phyloP scores from a whole-genome alignment of 345 rosid species.

The rapeseed (Brassica napus) region DNA sequence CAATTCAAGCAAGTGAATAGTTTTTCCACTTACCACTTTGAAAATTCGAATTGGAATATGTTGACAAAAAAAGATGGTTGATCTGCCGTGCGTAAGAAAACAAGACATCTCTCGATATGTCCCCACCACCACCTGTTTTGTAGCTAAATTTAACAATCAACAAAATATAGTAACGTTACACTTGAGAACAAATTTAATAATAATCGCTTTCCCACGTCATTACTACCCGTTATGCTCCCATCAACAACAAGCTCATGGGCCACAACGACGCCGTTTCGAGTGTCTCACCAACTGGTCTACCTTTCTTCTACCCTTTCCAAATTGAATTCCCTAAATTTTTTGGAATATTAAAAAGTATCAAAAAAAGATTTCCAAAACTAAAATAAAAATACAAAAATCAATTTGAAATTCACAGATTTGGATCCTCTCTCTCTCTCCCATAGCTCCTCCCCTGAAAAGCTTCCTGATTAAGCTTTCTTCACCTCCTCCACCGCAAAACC shows the following conservation, averaged over 20 bases:
- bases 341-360: constrained; percentile 7
- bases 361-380: background rate
- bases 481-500: constrained; percentile 21
- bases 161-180: constrained; percentile 29
- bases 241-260: background rate
- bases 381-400: constrained; percentile 15
- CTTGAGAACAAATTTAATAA: constrained; percentile 1
- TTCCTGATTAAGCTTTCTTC: constrained; percentile 34
- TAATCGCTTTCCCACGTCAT: constrained; percentile 29
- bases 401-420: constrained; percentile 37
- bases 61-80: constrained; percentile 20
- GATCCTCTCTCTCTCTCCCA: constrained; percentile 33
- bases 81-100: constrained; percentile 14
- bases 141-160: constrained; percentile 18
- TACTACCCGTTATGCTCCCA: constrained; percentile 29
- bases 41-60: constrained; percentile 18
- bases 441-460: constrained; percentile 15
- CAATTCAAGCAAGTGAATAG: constrained; percentile 18
- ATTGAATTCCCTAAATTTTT: constrained; percentile 28
- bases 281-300: constrained; percentile 15
- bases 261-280: constrained; percentile 11
- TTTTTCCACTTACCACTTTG: background rate
- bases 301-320: constrained; percentile 23
- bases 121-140: constrained; percentile 36
- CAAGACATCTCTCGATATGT: constrained; percentile 10